Conservation (phyloP, 2,329 filamentous ascomycete species). For the Aureobasidium sp. region DNA sequence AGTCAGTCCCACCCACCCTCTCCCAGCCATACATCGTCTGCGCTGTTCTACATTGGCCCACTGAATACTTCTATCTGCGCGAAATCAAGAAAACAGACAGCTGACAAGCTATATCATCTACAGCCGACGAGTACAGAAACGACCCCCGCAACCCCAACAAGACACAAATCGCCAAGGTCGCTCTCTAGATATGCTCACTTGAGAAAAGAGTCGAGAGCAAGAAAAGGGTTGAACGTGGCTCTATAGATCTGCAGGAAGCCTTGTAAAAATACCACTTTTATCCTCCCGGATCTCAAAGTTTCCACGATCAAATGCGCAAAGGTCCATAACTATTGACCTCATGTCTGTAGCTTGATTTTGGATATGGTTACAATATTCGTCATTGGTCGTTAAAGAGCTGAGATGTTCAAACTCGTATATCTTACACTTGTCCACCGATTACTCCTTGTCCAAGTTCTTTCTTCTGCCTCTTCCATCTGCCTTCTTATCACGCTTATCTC, state of each 20-base stretch:
- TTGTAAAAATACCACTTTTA: constrained; percentile 8
- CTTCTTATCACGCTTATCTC: constrained; percentile 33
- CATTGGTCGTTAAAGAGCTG: constrained; percentile 6
- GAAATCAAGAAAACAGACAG: background rate
- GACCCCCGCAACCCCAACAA: constrained; percentile 74
- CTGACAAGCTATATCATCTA: background rate
- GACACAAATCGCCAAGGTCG: background rate
- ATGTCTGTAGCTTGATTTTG: background rate
- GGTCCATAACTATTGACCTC: background rate
- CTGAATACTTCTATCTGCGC: too few species aligned
- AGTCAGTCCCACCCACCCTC: constrained; percentile 55
- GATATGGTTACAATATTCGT: background rate
- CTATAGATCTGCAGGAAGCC: background rate
- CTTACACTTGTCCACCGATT: background rate
- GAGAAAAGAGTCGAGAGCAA: background rate
- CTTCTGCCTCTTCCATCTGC: constrained; percentile 16
- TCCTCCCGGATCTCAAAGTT: background rate
- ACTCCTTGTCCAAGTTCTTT: constrained; percentile 11
- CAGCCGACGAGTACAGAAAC: constrained; percentile 94
- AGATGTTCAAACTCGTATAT: background rate
- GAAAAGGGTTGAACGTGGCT: background rate
- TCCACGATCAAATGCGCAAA: background rate
- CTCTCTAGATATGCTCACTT: background rate
- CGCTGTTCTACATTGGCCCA: background rate
- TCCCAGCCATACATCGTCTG: background rate